A percentile compares a stretch with the other conserved stretches of the same genome.
Evolutionary conservation across 1,139 yeast genomes (phyloP).

Genomic region (Suhomyces terraborum): DNA sequence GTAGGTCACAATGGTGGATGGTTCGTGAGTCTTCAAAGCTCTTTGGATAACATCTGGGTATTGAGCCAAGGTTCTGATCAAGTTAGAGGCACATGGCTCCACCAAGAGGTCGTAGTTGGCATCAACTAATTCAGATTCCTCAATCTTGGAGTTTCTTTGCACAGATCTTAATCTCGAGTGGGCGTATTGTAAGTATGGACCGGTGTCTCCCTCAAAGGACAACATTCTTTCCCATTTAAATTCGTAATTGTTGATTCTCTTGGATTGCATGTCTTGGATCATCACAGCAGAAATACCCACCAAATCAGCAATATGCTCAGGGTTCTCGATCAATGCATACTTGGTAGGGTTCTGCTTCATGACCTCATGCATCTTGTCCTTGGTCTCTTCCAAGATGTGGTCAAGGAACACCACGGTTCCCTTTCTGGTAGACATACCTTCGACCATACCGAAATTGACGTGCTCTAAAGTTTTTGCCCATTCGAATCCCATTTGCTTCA

Average conservation of each 20-base stretch:
- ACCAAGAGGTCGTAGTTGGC: constrained; percentile 75
- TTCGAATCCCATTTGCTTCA: constrained; percentile 86
- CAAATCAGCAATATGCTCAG: constrained; percentile 93
- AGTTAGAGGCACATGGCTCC: constrained; percentile 72
- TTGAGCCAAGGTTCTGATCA: constrained; percentile 80
- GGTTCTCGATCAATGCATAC: constrained; percentile 91
- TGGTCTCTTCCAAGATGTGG: constrained; percentile 90
- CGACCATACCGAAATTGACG: constrained; percentile 96
- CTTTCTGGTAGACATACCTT: constrained; percentile 97
- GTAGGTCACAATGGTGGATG: constrained; percentile 92
- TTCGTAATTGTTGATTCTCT: constrained; percentile 93
- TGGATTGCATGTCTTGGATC: constrained; percentile 99
- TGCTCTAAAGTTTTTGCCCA: constrained; percentile 85
- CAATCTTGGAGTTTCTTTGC: constrained; percentile 74
- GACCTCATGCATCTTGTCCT: constrained; percentile 94
- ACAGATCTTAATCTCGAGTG: constrained; percentile 96
- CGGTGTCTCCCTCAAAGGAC: constrained; percentile 98
- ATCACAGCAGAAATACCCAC: constrained; percentile 97
- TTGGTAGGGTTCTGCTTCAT: constrained; percentile 92
- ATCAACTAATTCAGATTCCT: constrained; percentile 45
- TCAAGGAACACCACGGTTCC: constrained; percentile 98
- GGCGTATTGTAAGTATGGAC: constrained; percentile 98
- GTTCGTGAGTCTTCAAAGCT: constrained; percentile 85
- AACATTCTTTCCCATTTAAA: constrained; percentile 99
- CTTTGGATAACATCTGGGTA: constrained; percentile 90